Percentiles rank a stretch among this genome's conserved stretches.
These are phyloP conservation scores for Penicillium flavigenum DNA, from an alignment of 495 filamentous ascomycete genomes.

Conservation along the genomic window DNA sequence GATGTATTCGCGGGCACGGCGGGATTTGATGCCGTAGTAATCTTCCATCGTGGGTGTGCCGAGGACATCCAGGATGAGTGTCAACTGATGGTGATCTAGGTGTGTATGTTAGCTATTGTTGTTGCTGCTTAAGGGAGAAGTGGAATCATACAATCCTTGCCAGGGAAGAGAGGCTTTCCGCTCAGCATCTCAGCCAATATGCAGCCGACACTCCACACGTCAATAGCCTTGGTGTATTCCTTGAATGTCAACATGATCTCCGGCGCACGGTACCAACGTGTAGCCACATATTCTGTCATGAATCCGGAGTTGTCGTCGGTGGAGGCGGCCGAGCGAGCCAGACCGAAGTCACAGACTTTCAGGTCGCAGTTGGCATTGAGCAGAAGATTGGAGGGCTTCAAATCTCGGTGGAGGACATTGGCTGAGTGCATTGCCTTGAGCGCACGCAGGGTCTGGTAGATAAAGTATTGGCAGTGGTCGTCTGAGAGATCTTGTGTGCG, in stretches of 20 bases:
- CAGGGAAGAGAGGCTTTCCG: conserved; percentile 97
- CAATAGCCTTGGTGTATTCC: conserved; percentile 99
- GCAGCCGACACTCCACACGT: conserved; percentile 99
- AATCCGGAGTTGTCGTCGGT: conserved; percentile 99
- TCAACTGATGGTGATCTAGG: conserved; percentile 95
- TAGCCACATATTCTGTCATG: conserved; percentile 99
- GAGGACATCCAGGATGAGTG: conserved; percentile 94
- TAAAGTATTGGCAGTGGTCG: conserved; percentile 99
- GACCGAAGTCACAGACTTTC: conserved; percentile 98
- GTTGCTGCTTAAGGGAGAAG: conserved; percentile 11
- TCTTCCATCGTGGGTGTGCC: conserved; percentile 99
- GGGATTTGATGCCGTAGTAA: conserved; percentile 99
- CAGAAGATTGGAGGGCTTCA: conserved; percentile 95
- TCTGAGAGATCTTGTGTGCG: conserved; percentile 98
- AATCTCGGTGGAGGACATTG: conserved; percentile 95
- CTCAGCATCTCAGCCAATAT: conserved; percentile 99
- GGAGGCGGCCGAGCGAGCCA: conserved; percentile 87
- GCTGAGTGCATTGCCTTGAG: conserved; percentile 99
- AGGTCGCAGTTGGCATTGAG: conserved; percentile 99
- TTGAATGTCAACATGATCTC: conserved; percentile 99
- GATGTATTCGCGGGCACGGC: conserved; percentile 97
- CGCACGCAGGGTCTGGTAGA: conserved; percentile 98
- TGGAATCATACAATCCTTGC: conserved; percentile 86
- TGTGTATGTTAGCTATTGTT: conserved; percentile 3
- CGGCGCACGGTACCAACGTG: conserved; percentile 97